These are phyloP conservation scores for Clarireedia monteithiana DNA, from an alignment of 2,329 filamentous ascomycete genomes.

Conservation along the genomic window DNA sequence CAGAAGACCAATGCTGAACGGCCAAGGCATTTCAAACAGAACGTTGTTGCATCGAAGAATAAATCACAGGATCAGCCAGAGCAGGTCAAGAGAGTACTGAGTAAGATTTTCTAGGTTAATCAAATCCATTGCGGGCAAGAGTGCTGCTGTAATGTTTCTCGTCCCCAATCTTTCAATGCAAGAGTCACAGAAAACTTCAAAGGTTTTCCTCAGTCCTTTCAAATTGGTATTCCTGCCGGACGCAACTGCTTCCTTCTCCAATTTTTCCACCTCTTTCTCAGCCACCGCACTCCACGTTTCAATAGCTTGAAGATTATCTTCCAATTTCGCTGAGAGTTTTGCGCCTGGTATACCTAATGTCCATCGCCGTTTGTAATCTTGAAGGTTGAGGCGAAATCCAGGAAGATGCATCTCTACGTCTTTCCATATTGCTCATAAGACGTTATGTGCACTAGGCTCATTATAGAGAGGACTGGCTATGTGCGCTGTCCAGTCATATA, in stretches of 20 bases:
- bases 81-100: constrained; percentile 51
- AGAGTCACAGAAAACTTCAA: background rate
- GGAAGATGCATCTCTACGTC: constrained; percentile 7
- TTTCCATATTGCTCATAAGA: constrained; percentile 4
- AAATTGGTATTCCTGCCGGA: background rate
- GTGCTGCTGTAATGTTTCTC: background rate
- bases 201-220: background rate
- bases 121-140: background rate
- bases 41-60: constrained; percentile 45
- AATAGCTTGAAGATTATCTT: constrained; percentile 3
- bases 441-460: background rate
- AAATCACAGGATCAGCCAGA: constrained; percentile 42
- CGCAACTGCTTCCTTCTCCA: background rate
- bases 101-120: constrained; percentile 51
- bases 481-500: constrained; percentile 3
- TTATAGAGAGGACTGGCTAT: constrained; percentile 4
- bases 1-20: constrained; percentile 29
- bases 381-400: background rate
- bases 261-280: background rate
- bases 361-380: background rate
- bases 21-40: constrained; percentile 58
- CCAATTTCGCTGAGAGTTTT: background rate
- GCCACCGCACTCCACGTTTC: constrained; percentile 4
- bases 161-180: background rate
- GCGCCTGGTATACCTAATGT: background rate